Base-by-base conservation (phyloP, 192 early-diverging fungal genomes). In the Podila minutissima region DNA sequence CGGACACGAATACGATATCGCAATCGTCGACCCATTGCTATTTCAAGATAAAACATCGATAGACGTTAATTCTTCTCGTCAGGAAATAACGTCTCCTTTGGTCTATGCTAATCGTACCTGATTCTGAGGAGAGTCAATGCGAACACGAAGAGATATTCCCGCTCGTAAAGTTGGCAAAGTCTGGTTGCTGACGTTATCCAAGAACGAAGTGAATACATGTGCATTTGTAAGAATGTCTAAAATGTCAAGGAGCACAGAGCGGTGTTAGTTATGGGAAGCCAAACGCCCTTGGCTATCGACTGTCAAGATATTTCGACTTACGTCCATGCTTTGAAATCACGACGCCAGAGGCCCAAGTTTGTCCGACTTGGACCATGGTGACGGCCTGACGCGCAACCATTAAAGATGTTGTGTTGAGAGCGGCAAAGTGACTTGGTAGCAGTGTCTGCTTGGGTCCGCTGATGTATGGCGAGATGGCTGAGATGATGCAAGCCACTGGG, bases 341-440 rank as follows among this genome's bases (percentile, higher is more conserved):
- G 15, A 83, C 74, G 5, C 74, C 83, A 31, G 74, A 77, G 20
- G 83, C 83, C 83, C 83, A 83, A 1, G 83, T 77, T 22, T 83
- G 74, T 8, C 75, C 75, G 17, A 79, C 83, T 68, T 77, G 74
- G 4, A 83, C 72, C 74, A 83, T 73, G 15, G 73, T 75, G 1
- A 83, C 83, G 13, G 83, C 75, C 26, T 76, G 69, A 10, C 82
- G 82, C 6, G 82, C 74, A 29, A 69, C 8, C 4, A 76, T 67
- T 24, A 76, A 32, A 31, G 74, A 59, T n/a, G 69, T 62, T 15
- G 68, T 59, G 61, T 76, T 74, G 59, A 83, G 32, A 2, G 81
- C 64, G n/a, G 64, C 65, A 9, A 72, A 60, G 48, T 75, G 74
- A 58, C 61, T 35, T 51, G 74, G 82, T 3, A 64, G 59, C 29